Base-by-base conservation (phyloP, 768 basidiomycete genomes). In the Boletus reticulatus region DNA sequence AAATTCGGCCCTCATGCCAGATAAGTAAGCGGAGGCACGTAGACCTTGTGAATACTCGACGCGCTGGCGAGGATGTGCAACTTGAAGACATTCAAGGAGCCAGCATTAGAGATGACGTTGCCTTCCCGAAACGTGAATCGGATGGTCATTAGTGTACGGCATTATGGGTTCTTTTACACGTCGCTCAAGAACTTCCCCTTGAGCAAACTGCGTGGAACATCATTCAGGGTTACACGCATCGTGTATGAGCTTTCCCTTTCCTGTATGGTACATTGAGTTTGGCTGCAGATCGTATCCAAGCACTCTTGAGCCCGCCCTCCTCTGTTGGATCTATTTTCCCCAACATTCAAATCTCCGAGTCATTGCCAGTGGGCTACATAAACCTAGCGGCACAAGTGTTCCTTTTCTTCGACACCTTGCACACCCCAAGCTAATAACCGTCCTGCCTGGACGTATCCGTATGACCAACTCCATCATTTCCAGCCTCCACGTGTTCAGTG, bases 381-480 rank as follows among this genome's bases (percentile, higher is more conserved):
- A 17, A 6, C 47, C 47, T 17, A 20, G 14, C 3, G 11, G 17
- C 0, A 10, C 29, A 2, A 4, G 62, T 8, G 13, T 27, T 11
- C 51, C 61, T 5, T 45, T 62, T 11, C 7, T 59, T 8, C 61
- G 20, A 24, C 54, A 62, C n/a, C 46, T 62, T 32, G 12, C 43
- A 47, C 29, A 34, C 19, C n/a, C 61, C 1, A 27, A 32, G 3
- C 6, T 62, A 22, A 29, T 29, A 29, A 29, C 27, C 2, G 2
- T 29, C 29, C 29, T 29, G 29, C 29, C 29, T 29, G 29, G 29
- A 9, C 29, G 29, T 29, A 29, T 29, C 29, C 29, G 29, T 29
- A 29, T 29, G 29, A 29, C 29, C 8, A 29, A 29, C 29, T 8
- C 29, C 29, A 29, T 10, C 34, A 11, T 14, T 36, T 36, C 13